These are phyloP conservation scores for Penicillium sp. DNA, from an alignment of 2,329 filamentous ascomycete genomes.

Conservation along the genomic window DNA sequence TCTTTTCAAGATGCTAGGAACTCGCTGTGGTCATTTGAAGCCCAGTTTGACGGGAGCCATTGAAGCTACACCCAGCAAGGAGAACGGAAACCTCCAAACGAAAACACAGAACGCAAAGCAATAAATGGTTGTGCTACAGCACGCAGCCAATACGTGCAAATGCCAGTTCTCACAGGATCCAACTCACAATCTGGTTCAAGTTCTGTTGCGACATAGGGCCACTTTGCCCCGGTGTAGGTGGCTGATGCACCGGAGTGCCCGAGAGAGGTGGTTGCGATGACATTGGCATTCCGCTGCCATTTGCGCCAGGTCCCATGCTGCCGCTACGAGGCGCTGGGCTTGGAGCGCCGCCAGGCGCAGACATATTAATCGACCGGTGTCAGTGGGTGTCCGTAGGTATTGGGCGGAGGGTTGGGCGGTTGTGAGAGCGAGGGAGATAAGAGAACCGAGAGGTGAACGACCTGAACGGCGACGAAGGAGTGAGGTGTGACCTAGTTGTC, in stretches of 20 bases:
- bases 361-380: slow-evolving; percentile 29
- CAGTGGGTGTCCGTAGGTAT: not conserved
- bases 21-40: not conserved
- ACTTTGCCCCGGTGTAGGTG: slow-evolving; percentile 39
- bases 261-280: slow-evolving; percentile 47
- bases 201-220: slow-evolving; percentile 72
- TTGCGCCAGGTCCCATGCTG: slow-evolving; percentile 44
- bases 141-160: not conserved
- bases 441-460: slow-evolving; percentile 6
- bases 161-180: not conserved
- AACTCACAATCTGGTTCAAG: slow-evolving; percentile 87
- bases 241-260: slow-evolving; percentile 44
- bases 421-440: not conserved
- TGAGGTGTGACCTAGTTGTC: slow-evolving; percentile 9
- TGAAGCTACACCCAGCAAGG: not conserved
- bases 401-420: not conserved
- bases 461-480: too few species aligned
- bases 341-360: slow-evolving; percentile 44
- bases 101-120: not conserved
- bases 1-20: not conserved
- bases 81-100: not conserved
- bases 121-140: not conserved
- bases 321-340: slow-evolving; percentile 47
- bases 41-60: not conserved
- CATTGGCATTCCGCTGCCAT: slow-evolving; percentile 38